These are phyloP conservation scores for Citrus cavaleriei DNA, from an alignment of 345 rosid genomes.

Conservation along the genomic window DNA sequence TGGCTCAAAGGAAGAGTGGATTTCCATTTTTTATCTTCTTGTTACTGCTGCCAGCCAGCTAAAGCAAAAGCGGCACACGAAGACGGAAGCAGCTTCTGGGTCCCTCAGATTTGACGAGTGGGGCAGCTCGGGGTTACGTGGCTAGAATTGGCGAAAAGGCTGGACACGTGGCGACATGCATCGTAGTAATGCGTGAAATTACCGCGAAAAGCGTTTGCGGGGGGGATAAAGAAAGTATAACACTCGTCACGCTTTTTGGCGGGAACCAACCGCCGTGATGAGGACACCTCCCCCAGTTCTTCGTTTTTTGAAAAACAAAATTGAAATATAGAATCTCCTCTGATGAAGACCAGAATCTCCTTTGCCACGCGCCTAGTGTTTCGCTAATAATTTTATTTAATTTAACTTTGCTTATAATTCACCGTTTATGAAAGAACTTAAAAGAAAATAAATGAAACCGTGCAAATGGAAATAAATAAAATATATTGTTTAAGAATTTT, in stretches of 20 bases:
- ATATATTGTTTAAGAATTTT: too few relatives aligned
- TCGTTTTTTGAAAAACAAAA: neutral
- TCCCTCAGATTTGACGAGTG: neutral
- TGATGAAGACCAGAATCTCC: too few relatives aligned
- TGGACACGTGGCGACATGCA: constrained; percentile 17
- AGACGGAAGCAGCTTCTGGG: neutral
- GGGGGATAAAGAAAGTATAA: neutral
- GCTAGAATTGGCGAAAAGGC: constrained; percentile 5
- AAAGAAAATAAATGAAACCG: too few relatives aligned
- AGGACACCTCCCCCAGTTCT: neutral
- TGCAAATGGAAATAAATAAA: too few relatives aligned
- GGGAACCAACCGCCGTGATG: constrained; percentile 1
- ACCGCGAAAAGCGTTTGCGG: neutral
- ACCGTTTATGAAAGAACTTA: too few relatives aligned
- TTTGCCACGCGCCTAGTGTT: too few relatives aligned
- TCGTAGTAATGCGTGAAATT: neutral
- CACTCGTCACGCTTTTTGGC: constrained; percentile 5
- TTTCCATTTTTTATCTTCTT: neutral
- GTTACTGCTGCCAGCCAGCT: neutral
- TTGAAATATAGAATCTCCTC: neutral
- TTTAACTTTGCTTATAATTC: too few relatives aligned
- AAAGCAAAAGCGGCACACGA: neutral
- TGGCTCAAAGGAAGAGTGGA: neutral
- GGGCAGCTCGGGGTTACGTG: constrained; percentile 8
- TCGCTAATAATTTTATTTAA: too few relatives aligned